Conservation (phyloP, 2,329 filamentous ascomycete genomes). For the Myriosclerotinia curreyana region DNA sequence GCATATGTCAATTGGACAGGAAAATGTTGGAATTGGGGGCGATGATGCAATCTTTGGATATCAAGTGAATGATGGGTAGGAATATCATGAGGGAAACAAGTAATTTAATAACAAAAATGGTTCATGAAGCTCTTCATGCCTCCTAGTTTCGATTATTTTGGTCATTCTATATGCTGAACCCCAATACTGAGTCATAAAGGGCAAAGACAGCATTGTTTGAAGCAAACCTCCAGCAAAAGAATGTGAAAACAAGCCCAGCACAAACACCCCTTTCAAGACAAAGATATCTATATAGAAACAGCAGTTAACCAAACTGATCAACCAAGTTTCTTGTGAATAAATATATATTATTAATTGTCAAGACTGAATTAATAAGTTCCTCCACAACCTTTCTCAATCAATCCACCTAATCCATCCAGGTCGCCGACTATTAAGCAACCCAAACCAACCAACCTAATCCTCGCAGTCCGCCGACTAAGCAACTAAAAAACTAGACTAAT, state of each 20-base stretch:
- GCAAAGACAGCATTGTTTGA: background rate
- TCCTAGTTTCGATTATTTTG: background rate
- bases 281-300: background rate
- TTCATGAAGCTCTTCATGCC: no score
- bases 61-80: background rate
- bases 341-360: background rate
- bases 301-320: background rate
- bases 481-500: background rate
- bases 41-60: background rate
- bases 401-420: background rate
- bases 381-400: background rate
- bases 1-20: rapidly evolving
- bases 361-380: background rate
- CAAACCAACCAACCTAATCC: background rate
- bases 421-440: background rate
- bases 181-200: background rate
- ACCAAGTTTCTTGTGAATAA: background rate
- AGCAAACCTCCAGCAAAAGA: background rate
- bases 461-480: background rate
- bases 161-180: background rate
- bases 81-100: background rate
- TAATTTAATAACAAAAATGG: background rate
- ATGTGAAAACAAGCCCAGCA: background rate
- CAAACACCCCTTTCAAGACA: background rate
- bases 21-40: no score